phyloP scores from a whole-genome alignment of 495 filamentous ascomycete species.

The Oleoguttula mirabilis region DNA sequence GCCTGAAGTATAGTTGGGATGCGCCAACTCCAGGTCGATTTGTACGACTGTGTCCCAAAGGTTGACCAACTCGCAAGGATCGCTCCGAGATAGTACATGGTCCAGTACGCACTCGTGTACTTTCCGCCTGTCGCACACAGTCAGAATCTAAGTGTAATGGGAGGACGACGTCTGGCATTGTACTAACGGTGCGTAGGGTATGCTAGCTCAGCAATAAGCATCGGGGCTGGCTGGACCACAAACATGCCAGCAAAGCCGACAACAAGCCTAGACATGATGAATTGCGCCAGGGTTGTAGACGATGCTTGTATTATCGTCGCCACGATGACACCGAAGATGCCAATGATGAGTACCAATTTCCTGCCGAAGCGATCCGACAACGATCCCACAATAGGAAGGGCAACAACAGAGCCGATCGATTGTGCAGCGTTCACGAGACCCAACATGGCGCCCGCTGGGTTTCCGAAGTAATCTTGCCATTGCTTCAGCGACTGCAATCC shows the following conservation, averaged over 20 bases:
- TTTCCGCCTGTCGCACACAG: too few relatives aligned
- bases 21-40: constrained; percentile 12
- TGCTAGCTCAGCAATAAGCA: constrained; percentile 13
- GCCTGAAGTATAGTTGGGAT: constrained; percentile 16
- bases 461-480: constrained; percentile 36
- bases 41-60: constrained; percentile 9
- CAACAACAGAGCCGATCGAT: constrained; percentile 13
- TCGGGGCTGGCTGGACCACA: constrained; percentile 5
- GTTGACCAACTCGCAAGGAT: constrained; percentile 18
- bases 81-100: constrained; percentile 16
- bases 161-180: too few relatives aligned
- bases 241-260: constrained; percentile 11
- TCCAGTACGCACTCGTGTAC: constrained; percentile 11
- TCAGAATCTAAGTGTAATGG: too few relatives aligned
- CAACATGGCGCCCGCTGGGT: constrained; percentile 25
- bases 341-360: constrained; percentile 4
- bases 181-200: constrained; percentile 18
- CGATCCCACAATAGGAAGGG: constrained; percentile 7
- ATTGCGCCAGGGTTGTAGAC: constrained; percentile 2
- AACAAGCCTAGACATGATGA: constrained; percentile 14
- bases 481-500: constrained; percentile 38
- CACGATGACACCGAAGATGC: constrained; percentile 11
- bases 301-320: constrained; percentile 16
- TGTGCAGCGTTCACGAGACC: constrained; percentile 16
- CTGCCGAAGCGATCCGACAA: constrained; percentile 13